Base-by-base conservation (phyloP, 2,329 filamentous ascomycete genomes). In the Capronia epimyces region DNA sequence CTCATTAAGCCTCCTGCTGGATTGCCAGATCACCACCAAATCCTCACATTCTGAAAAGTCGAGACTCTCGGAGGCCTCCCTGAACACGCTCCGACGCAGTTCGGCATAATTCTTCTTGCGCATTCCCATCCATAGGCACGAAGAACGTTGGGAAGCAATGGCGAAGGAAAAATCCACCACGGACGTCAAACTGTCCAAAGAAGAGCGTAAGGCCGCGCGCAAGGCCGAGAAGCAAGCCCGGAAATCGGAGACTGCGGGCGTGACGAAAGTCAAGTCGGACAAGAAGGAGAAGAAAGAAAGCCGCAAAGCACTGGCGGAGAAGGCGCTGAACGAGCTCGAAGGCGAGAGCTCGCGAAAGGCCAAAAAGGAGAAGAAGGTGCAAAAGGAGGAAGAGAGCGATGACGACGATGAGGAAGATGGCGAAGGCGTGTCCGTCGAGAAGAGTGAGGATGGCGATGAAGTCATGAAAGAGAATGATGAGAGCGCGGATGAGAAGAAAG, bases 211-310 rank as follows among this genome's bases (percentile, higher is more conserved):
- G 64, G 69, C 71, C 62, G 68, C 73, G 55, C 72, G 71, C 65
- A 73, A 72, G 65, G 64, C 64, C 32, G 71, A 72, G 62, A 74
- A 74, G 63, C 66, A 72, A 31, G 50, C 55, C 15, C 42, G 15
- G 20, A 52, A 53, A 27, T 45, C 36, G 3, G 50, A 53, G 16
- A 36, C 48, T 3, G 41, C 54, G 10, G 52, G 53, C 13, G 49
- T 53, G n/a, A 57, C 51, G 21, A 60, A 60, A 36, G 15, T 27
- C 41, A 75, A 74, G 64, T 67, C 70, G 63, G 68, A 73, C 57
- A 72, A 73, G 66, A 73, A 73, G 66, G 63, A 65, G 40, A 72
- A 74, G 64, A 74, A 74, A 63, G 68, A 72, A 36, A 58, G 59
- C 45, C 53, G 54, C 10, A 57, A 59, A 46, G 56, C 44, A 15